Base-by-base conservation (phyloP, 2,329 filamentous ascomycete species). In the Didymella exigua region DNA sequence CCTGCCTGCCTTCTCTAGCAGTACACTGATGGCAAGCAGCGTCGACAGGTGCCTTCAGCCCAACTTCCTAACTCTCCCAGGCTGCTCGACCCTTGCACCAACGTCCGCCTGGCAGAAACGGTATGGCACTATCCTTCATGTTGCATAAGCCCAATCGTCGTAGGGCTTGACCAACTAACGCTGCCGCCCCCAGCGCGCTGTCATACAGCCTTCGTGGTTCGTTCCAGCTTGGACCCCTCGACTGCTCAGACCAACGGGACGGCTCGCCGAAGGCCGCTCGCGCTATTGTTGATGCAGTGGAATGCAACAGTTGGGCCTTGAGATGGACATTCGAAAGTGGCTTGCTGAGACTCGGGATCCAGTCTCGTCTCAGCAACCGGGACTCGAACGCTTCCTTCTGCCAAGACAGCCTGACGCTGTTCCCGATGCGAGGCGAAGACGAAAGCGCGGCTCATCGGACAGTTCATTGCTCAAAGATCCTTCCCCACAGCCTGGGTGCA, bases 291-390 rank as follows among this genome's bases (percentile, higher is more conserved):
- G 7, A 46, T 31, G 42, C 41, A 33, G 46, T 46, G 52, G 36
- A 50, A 55, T 50, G 46, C 41, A 46, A 29, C 10, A 26, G 31
- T 37, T 30, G 45, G 27, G 14, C 36, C 43, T 50, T 21, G 54
- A 27, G 49, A 80, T 80, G 78, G 76, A 81, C 58, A 77, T 81
- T 58, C 66, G 65, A 42, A 72, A 67, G 60, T 81, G 79, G 79
- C 71, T 81, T 41, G 70, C 76, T 46, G 69, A 75, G 49, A 79
- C 74, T 7, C 72, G 68, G 49, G 69, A 73, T 43, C 68, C 73
- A 54, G 66, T 69, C 50, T 61, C 38, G 38, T 59, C 65, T 33
- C 59, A 68, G 24, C 45, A 61, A 44, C 55, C 58, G 36, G 55
- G 40, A 36, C 40, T 69, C 38, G 58, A 67, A 37, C 58, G 61